Conservation (phyloP, 768 basidiomycete species). For the Lactarius deliciosus region DNA sequence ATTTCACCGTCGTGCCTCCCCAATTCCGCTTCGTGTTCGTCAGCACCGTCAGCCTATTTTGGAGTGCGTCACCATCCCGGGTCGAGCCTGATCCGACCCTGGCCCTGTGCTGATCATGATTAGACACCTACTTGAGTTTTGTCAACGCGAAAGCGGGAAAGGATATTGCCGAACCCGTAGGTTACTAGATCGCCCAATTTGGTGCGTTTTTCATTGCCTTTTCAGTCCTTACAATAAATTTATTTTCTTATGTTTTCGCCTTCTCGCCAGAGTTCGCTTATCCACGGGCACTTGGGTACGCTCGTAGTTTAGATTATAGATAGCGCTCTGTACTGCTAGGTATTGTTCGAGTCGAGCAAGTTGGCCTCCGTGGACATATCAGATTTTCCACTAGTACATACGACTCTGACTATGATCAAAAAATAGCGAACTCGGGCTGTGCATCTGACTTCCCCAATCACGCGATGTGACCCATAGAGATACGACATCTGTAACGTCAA, state of each 20-base stretch:
- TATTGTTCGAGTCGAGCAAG: neutral
- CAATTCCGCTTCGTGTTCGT: constrained; percentile 76
- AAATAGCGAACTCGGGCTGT: too few species aligned
- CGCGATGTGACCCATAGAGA: too few species aligned
- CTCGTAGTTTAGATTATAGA: too few species aligned
- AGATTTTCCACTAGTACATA: too few species aligned
- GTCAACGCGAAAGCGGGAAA: constrained; percentile 11
- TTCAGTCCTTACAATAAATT: neutral
- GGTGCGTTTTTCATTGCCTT: neutral
- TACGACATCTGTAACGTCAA: too few species aligned
- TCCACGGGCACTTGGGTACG: neutral
- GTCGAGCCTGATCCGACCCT: neutral
- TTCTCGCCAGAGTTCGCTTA: neutral
- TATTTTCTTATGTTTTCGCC: neutral
- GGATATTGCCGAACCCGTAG: neutral
- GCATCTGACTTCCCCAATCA: too few species aligned
- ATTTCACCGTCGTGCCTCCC: constrained; percentile 73
- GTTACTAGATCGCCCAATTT: constrained; percentile 3
- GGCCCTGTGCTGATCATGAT: neutral
- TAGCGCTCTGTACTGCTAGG: neutral
- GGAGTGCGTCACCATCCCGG: constrained; percentile 55
- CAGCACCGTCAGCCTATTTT: constrained; percentile 75
- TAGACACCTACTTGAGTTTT: constrained; percentile 26
- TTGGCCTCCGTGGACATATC: neutral
- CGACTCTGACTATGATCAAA: too few species aligned